These are phyloP conservation scores for Cystobasidium ongulense DNA, from an alignment of 768 basidiomycete genomes.

Conservation along the genomic window DNA sequence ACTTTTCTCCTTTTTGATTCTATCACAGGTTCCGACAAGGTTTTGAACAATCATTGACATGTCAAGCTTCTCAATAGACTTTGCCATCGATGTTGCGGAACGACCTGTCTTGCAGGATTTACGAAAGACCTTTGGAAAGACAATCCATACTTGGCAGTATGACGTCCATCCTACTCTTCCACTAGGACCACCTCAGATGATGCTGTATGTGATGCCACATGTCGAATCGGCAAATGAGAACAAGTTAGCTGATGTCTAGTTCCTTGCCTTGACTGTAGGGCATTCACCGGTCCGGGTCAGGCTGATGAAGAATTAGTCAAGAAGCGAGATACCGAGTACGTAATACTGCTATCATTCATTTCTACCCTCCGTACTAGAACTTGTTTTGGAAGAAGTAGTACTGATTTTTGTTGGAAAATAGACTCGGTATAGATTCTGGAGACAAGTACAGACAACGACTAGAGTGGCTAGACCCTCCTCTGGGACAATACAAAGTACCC, in stretches of 20 bases:
- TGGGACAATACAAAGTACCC: constrained; percentile 3
- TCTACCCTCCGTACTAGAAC: too few species aligned
- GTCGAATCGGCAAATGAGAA: neutral
- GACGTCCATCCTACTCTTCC: constrained; percentile 3
- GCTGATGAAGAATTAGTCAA: neutral
- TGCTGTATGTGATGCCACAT: neutral
- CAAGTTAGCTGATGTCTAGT: too few species aligned
- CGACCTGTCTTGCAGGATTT: constrained; percentile 19
- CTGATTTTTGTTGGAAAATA: neutral
- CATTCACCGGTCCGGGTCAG: constrained; percentile 12
- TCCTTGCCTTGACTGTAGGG: neutral
- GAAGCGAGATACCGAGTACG: constrained; percentile 23
- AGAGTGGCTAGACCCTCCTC: constrained; percentile 21
- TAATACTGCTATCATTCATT: too few species aligned
- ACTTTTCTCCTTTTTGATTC: too few species aligned
- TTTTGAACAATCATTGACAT: neutral
- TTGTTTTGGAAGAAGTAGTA: neutral
- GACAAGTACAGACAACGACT: constrained; percentile 22
- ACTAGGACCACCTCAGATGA: constrained; percentile 21
- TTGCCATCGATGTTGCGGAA: neutral
- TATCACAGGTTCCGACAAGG: too few species aligned
- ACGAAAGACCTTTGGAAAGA: constrained; percentile 1
- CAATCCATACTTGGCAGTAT: constrained; percentile 14
- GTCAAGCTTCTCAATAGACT: neutral
- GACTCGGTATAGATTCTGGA: constrained; percentile 15